Evolutionary conservation across 371 early-diverging fungal genomes (phyloP).

Genomic region (Mortierella sp.): DNA sequence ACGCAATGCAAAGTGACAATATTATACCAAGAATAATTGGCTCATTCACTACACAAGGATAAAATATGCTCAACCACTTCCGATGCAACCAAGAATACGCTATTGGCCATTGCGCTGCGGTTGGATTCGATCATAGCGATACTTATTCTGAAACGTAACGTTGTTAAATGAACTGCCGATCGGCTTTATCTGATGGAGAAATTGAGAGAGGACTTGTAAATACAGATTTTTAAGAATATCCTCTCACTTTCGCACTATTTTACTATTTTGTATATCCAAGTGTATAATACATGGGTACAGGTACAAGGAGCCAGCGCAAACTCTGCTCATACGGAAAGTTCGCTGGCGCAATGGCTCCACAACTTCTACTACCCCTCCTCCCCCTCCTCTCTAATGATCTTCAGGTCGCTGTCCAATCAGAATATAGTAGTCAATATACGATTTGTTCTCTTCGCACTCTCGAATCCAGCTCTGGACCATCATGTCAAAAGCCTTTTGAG

Average conservation of each 20-base stretch:
- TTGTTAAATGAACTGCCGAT: no score
- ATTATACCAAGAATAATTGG: no score
- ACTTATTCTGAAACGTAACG: no score
- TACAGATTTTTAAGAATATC: no score
- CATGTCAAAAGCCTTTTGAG: conserved; percentile 42
- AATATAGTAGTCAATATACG: conserved; percentile 52
- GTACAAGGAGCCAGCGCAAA: background rate
- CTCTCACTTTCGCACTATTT: no score
- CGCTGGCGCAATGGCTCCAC: background rate
- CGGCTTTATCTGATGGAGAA: no score
- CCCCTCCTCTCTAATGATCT: background rate
- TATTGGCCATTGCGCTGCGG: background rate
- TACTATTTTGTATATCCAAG: background rate
- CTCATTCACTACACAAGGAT: no score
- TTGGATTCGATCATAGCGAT: no score
- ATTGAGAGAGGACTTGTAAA: no score
- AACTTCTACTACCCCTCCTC: background rate
- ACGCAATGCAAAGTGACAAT: background rate
- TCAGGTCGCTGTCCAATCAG: conserved; percentile 40
- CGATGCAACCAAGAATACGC: background rate
- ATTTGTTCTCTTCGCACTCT: conserved; percentile 52
- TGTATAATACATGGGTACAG: background rate
- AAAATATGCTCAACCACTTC: no score
- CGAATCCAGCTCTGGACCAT: conserved; percentile 56
- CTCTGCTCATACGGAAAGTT: no score